Conservation (phyloP, 345 rosid species). For the Arabidopsis arenosa region DNA sequence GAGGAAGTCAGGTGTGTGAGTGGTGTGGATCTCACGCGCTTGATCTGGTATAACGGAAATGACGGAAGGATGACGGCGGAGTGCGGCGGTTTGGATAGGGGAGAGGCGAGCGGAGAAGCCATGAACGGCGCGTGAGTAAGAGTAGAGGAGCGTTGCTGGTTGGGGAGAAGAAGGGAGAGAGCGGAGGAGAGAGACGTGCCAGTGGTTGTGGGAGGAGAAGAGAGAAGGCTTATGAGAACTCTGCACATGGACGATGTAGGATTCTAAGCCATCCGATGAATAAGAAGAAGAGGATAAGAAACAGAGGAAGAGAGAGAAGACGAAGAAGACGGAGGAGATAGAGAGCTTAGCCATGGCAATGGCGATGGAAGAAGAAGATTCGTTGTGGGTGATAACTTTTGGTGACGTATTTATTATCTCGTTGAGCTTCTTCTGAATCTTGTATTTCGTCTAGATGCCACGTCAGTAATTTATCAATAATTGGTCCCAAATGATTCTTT, state of each 20-base stretch:
- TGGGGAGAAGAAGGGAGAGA: conserved; percentile 67
- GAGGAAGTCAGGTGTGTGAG: conserved; percentile 75
- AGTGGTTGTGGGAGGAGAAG: conserved; percentile 63
- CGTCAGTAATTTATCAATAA: conserved; percentile 32
- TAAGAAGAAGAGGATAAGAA: conserved; percentile 23
- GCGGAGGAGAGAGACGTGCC: conserved; percentile 68
- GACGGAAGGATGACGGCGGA: conserved; percentile 56
- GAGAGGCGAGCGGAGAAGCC: conserved; percentile 90
- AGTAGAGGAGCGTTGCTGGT: conserved; percentile 63
- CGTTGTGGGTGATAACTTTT: conserved; percentile 7
- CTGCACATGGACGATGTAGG: conserved; percentile 71
- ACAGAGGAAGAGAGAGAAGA: conserved; percentile 41
- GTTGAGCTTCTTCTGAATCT: conserved; percentile 15
- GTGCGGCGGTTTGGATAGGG: conserved; percentile 51
- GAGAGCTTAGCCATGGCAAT: conserved; percentile 39
- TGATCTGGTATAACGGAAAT: conserved; percentile 72
- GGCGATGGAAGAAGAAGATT: conserved; percentile 19
- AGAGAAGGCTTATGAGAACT: conserved; percentile 67
- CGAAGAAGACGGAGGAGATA: conserved; percentile 36
- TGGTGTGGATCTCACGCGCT: conserved; percentile 79
- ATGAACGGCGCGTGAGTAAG: conserved; percentile 60
- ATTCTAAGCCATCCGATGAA: conserved; percentile 43
- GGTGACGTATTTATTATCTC: conserved; percentile 21
- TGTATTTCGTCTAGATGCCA: conserved; percentile 29
- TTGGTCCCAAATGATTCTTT: conserved; percentile 24